Base-by-base conservation (phyloP, 2,329 filamentous ascomycete genomes). In the Microcyclospora pomicola region DNA sequence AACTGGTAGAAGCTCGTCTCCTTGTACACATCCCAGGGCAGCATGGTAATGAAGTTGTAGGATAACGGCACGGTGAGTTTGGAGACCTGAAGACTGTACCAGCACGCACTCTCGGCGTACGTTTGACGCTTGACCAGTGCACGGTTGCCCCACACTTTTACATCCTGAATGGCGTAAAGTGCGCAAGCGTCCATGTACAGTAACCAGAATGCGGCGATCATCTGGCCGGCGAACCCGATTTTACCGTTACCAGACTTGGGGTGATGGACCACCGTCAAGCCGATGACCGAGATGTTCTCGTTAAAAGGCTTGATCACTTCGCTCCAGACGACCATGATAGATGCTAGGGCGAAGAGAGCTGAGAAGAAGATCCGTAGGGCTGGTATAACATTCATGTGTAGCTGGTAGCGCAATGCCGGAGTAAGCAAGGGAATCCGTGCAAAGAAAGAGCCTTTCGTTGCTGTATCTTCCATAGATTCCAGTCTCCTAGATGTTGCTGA, bases 71-170 rank as follows among this genome's bases (percentile, higher is more conserved):
- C 84, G 1, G 83, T 94, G 32, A 98, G 75, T 52, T 87, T 84
- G 36, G 91, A 88, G 9, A 95, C 82, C 58, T 95, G 85, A 41
- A 85, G 78, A 1, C 85, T 81, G 56, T 96, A 98, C 86, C 92
- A 98, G 49, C 88, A 92, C 1, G 91, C 91, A 35, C 80, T 85
- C 58, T 96, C 91, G 43, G 84, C 78, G 41, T 92, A 88, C 0
- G 91, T 98, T 55, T 93, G 91, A 40, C 91, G 78, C 42, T 75
- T 77, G 34, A 96, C 88, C 5, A 98, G 69, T 0, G 91, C 88
- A 27, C 91, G 77, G 35, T 92, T 91, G 40, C 91, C 82, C 91
- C 91, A 98, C n/a, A 95, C 86, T 54, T 91, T 92, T 50, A 94
- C 84, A 55, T 94, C 85, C 11, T 80, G 85, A 53, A 98, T 79